Percentiles rank a stretch among this genome's conserved stretches.
These are phyloP conservation scores for Cladosporium sp. DNA, from an alignment of 2,329 filamentous ascomycete species.

Conservation along the genomic window DNA sequence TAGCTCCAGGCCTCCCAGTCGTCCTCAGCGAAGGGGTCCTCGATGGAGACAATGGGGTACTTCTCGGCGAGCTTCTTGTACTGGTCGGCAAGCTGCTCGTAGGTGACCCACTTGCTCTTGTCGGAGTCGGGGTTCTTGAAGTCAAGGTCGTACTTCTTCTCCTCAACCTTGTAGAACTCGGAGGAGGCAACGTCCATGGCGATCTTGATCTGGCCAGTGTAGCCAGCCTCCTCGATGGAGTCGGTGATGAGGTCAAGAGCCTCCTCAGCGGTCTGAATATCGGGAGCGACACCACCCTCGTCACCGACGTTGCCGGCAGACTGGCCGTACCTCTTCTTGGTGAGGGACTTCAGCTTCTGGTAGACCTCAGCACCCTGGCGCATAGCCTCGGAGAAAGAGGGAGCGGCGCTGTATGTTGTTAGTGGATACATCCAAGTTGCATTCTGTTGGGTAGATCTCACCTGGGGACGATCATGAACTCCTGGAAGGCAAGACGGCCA, in stretches of 20 bases:
- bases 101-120: conserved; percentile 94
- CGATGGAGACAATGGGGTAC: conserved; percentile 98
- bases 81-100: conserved; percentile 89
- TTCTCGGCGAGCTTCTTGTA: conserved; percentile 86
- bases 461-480: conserved; percentile 53
- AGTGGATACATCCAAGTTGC: conserved; percentile 13
- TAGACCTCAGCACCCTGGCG: conserved; percentile 97
- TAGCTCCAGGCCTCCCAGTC: conserved; percentile 99
- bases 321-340: conserved; percentile 99
- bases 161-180: conserved; percentile 96
- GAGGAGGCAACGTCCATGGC: conserved; percentile 99
- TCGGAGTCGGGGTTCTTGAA: conserved; percentile 99
- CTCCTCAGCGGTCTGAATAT: conserved; percentile 96
- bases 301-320: conserved; percentile 98
- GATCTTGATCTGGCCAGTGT: conserved; percentile 94
- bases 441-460: conserved; percentile 24
- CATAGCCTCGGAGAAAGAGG: conserved; percentile 91
- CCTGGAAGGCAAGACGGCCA: conserved; percentile 69
- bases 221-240: conserved; percentile 90
- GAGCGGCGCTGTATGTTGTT: conserved; percentile 58
- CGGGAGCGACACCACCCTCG: conserved; percentile 97
- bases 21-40: conserved; percentile 98
- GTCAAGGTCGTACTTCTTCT: conserved; percentile 99
- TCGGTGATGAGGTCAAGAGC: conserved; percentile 88
- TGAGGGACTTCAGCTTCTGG: conserved; percentile 92